Evolutionary conservation across 2,329 filamentous ascomycete species (phyloP).

Genomic region (Trichophyton verrucosum): DNA sequence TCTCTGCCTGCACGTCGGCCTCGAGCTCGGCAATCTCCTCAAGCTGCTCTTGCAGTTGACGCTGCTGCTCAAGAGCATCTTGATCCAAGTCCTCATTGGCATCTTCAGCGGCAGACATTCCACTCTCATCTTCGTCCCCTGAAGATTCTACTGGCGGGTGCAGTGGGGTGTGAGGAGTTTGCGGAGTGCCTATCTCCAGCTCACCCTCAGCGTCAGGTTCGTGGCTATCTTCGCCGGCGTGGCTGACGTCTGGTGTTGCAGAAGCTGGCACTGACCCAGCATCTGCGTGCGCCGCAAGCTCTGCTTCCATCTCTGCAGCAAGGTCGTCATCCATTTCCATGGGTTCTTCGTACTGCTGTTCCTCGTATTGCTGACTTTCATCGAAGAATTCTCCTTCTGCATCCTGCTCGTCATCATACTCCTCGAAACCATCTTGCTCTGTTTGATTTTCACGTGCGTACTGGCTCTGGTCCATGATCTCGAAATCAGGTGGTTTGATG

Average conservation of each 20-base stretch:
- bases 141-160: constrained; percentile 28
- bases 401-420: constrained; percentile 38
- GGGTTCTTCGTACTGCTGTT: constrained; percentile 18
- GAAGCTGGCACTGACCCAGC: constrained; percentile 17
- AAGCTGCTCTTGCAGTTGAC: constrained; percentile 32
- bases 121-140: constrained; percentile 29
- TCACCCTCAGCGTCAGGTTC: constrained; percentile 9
- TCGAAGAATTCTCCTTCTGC: constrained; percentile 39
- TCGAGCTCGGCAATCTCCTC: constrained; percentile 36
- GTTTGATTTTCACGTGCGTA: constrained; percentile 37
- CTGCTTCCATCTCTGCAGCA: constrained; percentile 34
- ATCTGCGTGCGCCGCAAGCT: constrained; percentile 26
- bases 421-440: constrained; percentile 35
- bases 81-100: constrained; percentile 30
- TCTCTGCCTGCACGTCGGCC: constrained; percentile 28
- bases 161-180: constrained; percentile 22
- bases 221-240: constrained; percentile 10
- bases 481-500: constrained; percentile 45
- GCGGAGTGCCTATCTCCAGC: constrained; percentile 21
- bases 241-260: constrained; percentile 17
- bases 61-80: constrained; percentile 32
- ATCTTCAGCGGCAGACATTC: constrained; percentile 22
- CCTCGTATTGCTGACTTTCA: constrained; percentile 12
- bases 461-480: constrained; percentile 48
- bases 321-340: constrained; percentile 31